Conservation (phyloP, 2,329 filamentous ascomycete genomes). For the Penicillium verrucosum region DNA sequence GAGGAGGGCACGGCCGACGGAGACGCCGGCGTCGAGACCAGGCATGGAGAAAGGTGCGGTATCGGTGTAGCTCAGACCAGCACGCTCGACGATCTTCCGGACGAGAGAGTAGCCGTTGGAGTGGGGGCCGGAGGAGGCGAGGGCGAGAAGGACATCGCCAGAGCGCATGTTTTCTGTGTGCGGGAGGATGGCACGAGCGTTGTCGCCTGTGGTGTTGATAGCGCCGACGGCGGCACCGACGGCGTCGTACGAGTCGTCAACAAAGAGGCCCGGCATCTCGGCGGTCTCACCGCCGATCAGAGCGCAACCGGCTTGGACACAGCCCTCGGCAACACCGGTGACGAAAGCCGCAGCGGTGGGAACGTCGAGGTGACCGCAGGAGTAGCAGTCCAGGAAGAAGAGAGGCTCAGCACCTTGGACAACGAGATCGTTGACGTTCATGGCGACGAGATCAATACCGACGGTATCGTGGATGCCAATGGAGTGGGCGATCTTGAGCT, state of each 20-base stretch:
- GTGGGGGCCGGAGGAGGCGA: slow-evolving; percentile 83
- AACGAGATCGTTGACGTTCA: slow-evolving; percentile 98
- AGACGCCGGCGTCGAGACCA: slow-evolving; percentile 61
- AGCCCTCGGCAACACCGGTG: slow-evolving; percentile 83
- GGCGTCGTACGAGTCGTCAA: slow-evolving; percentile 84
- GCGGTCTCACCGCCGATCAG: slow-evolving; percentile 97
- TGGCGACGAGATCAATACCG: slow-evolving; percentile 93
- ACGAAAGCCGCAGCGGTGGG: slow-evolving; percentile 80
- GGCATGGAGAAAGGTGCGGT: slow-evolving; percentile 69
- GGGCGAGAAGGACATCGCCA: slow-evolving; percentile 81
- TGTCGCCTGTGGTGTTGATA: slow-evolving; percentile 54
- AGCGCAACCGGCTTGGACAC: slow-evolving; percentile 78
- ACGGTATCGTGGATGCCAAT: slow-evolving; percentile 91
- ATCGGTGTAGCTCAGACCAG: slow-evolving; percentile 68
- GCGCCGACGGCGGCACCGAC: slow-evolving; percentile 87
- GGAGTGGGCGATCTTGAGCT: slow-evolving; percentile 90
- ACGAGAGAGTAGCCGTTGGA: slow-evolving; percentile 98
- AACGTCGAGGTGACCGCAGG: slow-evolving; percentile 82
- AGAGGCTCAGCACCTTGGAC: slow-evolving; percentile 93
- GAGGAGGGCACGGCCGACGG: slow-evolving; percentile 72
- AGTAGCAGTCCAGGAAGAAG: slow-evolving; percentile 98
- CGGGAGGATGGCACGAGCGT: slow-evolving; percentile 66
- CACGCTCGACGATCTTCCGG: slow-evolving; percentile 75
- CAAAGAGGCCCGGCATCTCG: slow-evolving; percentile 96
- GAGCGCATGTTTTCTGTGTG: slow-evolving; percentile 69